Evolutionary conservation across 352 stramenopile species (phyloP).

Genomic region (Pythium aristosporum): DNA sequence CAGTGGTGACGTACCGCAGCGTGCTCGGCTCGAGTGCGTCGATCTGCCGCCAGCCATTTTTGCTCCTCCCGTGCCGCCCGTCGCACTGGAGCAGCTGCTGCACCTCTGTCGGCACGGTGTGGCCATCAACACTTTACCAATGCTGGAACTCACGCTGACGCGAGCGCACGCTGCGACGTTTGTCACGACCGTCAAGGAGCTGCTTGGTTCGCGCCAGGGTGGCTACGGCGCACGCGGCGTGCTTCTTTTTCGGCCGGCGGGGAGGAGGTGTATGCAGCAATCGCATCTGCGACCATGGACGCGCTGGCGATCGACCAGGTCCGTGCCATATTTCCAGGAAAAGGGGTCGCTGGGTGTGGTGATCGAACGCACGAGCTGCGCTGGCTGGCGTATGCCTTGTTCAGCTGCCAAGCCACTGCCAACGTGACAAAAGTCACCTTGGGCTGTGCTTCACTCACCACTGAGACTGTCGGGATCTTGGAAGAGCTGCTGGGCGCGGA

Average conservation of each 20-base stretch:
- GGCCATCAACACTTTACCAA: neutral
- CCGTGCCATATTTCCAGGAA: neutral
- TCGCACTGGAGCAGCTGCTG: neutral
- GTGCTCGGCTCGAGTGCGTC: neutral
- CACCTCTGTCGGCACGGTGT: neutral
- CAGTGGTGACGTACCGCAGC: neutral
- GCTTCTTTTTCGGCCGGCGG: neutral
- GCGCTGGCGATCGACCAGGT: neutral
- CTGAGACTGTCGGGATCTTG: neutral
- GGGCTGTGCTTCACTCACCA: neutral
- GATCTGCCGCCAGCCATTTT: neutral
- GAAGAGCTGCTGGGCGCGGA: neutral
- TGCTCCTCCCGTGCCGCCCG: neutral
- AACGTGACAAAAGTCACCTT: neutral
- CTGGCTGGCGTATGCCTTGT: conserved; percentile 5
- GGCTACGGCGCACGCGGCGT: neutral
- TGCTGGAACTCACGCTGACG: neutral
- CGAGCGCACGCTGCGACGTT: neutral
- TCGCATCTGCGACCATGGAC: conserved; percentile 1
- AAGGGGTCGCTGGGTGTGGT: neutral
- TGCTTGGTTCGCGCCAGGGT: neutral
- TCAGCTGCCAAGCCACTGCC: neutral
- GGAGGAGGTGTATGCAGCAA: neutral
- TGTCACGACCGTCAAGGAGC: neutral
- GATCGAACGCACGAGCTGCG: neutral